Evolutionary conservation across 164 flowering plant genomes (phyloP).

Genomic region (Cinnamomum chago): DNA sequence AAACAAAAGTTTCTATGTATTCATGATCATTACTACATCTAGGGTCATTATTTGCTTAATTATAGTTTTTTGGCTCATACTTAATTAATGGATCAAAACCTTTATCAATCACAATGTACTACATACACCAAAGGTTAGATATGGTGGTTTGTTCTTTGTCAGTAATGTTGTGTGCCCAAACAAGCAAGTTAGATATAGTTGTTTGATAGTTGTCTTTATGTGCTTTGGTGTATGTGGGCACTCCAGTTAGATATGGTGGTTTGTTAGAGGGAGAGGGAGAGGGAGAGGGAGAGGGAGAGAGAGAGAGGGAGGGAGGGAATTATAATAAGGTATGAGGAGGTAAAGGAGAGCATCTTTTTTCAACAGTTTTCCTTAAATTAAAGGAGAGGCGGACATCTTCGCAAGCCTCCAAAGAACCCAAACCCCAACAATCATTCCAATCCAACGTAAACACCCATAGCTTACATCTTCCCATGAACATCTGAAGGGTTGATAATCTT

Average conservation of each 20-base stretch:
- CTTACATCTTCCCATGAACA: not conserved
- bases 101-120: not conserved
- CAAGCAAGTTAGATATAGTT: conserved; percentile 6
- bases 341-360: not conserved
- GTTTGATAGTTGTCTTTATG: not conserved
- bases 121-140: not conserved
- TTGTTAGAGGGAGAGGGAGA: not conserved
- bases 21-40: not conserved
- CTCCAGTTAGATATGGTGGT: not conserved
- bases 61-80: too few species aligned
- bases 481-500: not conserved
- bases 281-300: too few species aligned
- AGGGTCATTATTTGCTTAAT: not conserved
- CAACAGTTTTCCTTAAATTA: conserved; percentile 1
- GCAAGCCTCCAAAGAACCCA: not conserved
- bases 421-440: not conserved
- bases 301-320: not conserved
- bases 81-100: not conserved
- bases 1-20: too few species aligned
- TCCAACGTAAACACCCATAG: conserved; percentile 2
- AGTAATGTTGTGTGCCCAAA: not conserved
- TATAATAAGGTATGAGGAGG: conserved; percentile 2
- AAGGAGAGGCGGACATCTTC: not conserved
- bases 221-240: not conserved
- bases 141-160: conserved; percentile 5